Conservation (phyloP, 2,329 filamentous ascomycete genomes). For the Fusarium mexicanum region DNA sequence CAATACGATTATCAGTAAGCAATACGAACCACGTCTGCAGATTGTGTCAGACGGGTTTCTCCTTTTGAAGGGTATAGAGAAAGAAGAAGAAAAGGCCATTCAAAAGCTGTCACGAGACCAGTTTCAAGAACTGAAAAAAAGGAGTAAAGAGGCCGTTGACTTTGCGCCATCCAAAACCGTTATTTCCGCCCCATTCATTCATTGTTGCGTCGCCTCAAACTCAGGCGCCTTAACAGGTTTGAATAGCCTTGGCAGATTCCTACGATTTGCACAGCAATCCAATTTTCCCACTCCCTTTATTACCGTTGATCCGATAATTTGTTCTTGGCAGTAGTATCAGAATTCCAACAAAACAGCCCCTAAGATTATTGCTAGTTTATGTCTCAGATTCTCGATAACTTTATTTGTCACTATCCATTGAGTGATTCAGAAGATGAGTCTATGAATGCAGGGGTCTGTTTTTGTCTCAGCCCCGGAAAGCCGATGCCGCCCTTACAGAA, state of each 20-base stretch:
- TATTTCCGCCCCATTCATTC: background rate
- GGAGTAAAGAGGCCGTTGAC: background rate
- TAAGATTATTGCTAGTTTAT: background rate
- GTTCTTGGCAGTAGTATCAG: constrained; percentile 7
- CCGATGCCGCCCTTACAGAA: background rate
- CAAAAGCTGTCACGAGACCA: background rate
- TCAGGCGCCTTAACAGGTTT: constrained; percentile 14
- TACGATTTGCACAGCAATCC: constrained; percentile 2
- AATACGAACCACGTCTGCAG: background rate
- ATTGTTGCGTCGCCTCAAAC: constrained; percentile 19
- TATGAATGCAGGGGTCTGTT: background rate
- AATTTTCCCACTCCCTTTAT: constrained; percentile 7
- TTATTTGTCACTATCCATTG: background rate
- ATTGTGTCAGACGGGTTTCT: background rate
- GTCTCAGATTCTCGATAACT: background rate
- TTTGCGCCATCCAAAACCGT: constrained; percentile 7
- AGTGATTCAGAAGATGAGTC: background rate
- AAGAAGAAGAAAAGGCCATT: background rate
- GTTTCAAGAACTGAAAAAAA: background rate
- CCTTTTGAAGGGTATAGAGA: background rate
- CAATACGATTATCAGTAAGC: background rate
- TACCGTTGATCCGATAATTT: background rate
- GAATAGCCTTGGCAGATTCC: constrained; percentile 14
- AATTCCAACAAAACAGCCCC: constrained; percentile 2
- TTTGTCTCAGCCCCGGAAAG: constrained; percentile 1